Evolutionary conservation across 768 basidiomycete genomes (phyloP), one percentile per base, ranked within the genome.

Genomic region (Pisolithus tinctorius): DNA sequence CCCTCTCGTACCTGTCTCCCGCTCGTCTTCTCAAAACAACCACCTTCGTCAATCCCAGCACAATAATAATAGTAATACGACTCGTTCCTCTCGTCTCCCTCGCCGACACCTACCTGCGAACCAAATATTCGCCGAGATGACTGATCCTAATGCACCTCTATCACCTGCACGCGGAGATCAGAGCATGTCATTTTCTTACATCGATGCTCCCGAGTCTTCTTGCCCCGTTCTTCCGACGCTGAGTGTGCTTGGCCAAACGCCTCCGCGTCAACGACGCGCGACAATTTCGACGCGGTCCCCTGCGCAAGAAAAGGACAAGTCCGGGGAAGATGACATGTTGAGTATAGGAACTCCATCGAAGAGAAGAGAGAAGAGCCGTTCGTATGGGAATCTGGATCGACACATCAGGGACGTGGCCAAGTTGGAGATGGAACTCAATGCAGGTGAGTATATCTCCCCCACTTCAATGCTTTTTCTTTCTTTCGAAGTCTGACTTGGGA

Each of bases 271-370:
- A 34, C 71, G 76, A 23, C 70, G 87, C 9, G 85, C 84, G 26
- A 88, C 88, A 1, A 80, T 89, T 53, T 80, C 84, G 16, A 79
- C 81, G 26, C 71, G 75, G 26, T 83, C 85, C 0, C 85, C 84
- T 0, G 72, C 77, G 51, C 70, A 69, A 36, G 60, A 59, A 40
- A 47, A 13, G 42, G 38, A 27, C 41, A 63, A 63, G 50, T 60
- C 61, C 34, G 55, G 55, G 44, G 51, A 60, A 45, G 58, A 51
- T 31, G 59, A 63, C 11, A 68, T 75, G 16, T 59, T 72, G 13
- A 74, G 75, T 23, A 20, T 31, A 8, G 64, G 69, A 17, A 82
- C 81, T 20, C 83, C 83, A 13, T 81, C 82, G 34, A 86, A 78
- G 62, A 72, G 78, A 39, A 78, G 75, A 64, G 83, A 83, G 63